A percentile compares a stretch with the other conserved stretches of the same genome.
These are phyloP conservation scores for Tulasnella calospora DNA, from an alignment of 768 basidiomycete genomes.

Conservation along the genomic window DNA sequence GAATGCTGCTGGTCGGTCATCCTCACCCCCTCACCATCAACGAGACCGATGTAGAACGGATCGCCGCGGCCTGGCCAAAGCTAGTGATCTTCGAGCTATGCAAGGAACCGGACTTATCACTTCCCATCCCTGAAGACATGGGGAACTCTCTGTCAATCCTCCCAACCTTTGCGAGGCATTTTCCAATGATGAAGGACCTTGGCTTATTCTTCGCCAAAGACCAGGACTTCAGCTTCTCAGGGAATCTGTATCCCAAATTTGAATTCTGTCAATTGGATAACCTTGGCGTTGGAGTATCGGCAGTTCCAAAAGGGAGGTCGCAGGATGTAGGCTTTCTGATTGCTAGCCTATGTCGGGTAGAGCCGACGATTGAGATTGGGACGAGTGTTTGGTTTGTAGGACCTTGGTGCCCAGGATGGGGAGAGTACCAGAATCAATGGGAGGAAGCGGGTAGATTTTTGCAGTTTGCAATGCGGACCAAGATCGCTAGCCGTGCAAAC, in stretches of 20 bases:
- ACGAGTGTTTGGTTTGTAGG: not conserved
- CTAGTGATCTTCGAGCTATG: not conserved
- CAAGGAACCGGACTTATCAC: not conserved
- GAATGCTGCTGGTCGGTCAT: not conserved
- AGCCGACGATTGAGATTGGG: not conserved
- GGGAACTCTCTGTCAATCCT: not conserved
- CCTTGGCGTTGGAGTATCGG: not conserved
- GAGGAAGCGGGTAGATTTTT: not conserved
- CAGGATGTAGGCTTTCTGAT: not conserved
- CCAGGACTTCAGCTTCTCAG: not conserved
- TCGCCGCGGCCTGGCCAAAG: not conserved
- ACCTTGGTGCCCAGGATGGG: not conserved
- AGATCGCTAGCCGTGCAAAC: not conserved
- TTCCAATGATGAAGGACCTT: not conserved
- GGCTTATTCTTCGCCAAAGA: not conserved
- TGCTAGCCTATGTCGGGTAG: not conserved
- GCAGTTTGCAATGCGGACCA: not conserved
- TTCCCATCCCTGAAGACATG: not conserved
- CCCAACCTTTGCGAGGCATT: not conserved
- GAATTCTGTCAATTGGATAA: not conserved
- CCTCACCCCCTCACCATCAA: not conserved
- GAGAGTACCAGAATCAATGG: not conserved
- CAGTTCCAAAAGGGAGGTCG: not conserved
- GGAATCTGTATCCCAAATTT: not conserved
- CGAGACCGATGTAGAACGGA: not conserved